Base-by-base conservation (phyloP, 805 yeast genomes). In the Myxozyma melibiosi region DNA sequence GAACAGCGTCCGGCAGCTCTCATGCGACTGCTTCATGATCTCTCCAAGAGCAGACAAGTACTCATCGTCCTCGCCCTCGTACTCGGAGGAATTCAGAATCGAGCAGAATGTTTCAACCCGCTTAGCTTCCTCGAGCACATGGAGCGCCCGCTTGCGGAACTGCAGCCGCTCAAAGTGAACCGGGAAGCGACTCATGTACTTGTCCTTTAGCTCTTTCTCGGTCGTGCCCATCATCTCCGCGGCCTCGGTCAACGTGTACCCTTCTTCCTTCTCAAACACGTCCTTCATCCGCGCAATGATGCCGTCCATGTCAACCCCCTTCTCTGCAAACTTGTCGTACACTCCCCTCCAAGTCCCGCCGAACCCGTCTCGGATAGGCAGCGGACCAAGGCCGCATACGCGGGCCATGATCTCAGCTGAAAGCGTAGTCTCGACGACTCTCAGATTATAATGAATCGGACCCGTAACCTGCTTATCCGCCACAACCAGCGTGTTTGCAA, bases 361-460 rank as follows among this genome's bases (percentile, higher is more conserved):
- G 24, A 62, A 62, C n/a, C 66, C 66, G 44, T 53, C 66, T 7
- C 57, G 45, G n/a, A 58, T 55, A 25, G 71, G 69, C 38, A 83
- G 74, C 58, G 81, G 80, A 1, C 84, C 83, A 48, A 83, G 69
- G 11, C 76, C 78, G 46, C 78, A 76, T 59, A 74, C 74, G 34
- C 73, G 67, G 8, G 86, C 88, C 58, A 85, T 70, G 11, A 82
- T 70, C 45, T 80, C 81, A 0, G 88, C 83, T 3, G 88, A 87
- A n/a, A 84, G 73, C 1, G 85, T 82, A 39, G 83, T 85, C 67
- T 85, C 90, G 13, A 84, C 89, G 1, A 84, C 90, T 42, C 91
- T 77, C 64, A 86, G 74, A 66, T 85, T 85, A 70, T 85, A 85
- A 70, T 84, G 83, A 6, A 77, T 71, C 0, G 90, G 88, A 1